Conservation (phyloP, 345 rosid genomes). For the Salix purpurea region DNA sequence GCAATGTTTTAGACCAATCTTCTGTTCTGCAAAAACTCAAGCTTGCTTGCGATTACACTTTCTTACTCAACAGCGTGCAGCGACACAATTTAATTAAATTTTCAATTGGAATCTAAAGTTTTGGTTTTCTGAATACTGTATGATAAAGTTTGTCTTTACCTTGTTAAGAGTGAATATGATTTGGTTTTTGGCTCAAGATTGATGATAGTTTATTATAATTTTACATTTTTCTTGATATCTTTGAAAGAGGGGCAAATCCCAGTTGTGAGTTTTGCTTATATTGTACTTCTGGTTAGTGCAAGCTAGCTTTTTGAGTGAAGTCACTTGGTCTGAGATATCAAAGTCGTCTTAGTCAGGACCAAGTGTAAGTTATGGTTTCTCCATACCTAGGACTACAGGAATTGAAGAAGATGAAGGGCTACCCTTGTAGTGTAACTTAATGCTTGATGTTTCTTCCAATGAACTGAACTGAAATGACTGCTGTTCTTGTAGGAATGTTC, state of each 20-base stretch:
- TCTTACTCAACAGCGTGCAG: slow-evolving; percentile 66
- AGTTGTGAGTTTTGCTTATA: background rate
- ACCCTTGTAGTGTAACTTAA: background rate
- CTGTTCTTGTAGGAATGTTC: background rate
- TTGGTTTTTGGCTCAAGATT: background rate
- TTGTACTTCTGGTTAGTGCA: background rate
- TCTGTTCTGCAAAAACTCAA: slow-evolving; percentile 46
- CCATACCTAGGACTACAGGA: background rate
- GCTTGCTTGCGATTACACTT: slow-evolving; percentile 63
- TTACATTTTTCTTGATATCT: background rate
- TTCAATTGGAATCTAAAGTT: background rate
- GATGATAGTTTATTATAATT: background rate
- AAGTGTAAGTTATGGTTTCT: background rate
- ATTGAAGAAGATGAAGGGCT: background rate
- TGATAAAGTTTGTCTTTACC: background rate
- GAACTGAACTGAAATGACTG: background rate
- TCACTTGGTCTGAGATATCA: background rate
- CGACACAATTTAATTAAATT: slow-evolving; percentile 61
- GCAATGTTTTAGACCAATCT: slow-evolving; percentile 27
- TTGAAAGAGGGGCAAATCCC: background rate
- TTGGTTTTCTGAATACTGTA: too few species aligned
- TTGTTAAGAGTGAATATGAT: too few species aligned
- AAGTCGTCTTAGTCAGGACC: background rate
- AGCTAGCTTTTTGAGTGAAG: background rate
- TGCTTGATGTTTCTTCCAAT: background rate